These are phyloP conservation scores for Cladophialophora yegresii DNA, from an alignment of 2,329 filamentous ascomycete genomes.

Conservation along the genomic window DNA sequence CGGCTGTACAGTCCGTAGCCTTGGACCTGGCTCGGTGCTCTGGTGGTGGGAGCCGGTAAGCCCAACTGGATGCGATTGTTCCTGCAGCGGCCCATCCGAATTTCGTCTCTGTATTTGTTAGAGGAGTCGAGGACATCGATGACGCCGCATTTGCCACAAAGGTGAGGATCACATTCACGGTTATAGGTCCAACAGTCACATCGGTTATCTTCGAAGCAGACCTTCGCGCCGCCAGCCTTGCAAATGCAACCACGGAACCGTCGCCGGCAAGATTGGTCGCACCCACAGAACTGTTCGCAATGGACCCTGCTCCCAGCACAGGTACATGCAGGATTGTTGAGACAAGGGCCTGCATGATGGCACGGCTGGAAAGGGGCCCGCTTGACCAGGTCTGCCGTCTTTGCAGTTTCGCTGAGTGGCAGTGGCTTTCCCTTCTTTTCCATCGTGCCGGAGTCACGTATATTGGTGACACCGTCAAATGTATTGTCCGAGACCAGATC, in stretches of 20 bases:
- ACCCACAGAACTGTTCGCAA: conserved; percentile 37
- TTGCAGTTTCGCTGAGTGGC: conserved; percentile 26
- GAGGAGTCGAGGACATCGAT: conserved; percentile 67
- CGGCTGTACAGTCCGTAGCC: conserved; percentile 76
- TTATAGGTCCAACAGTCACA: conserved; percentile 73
- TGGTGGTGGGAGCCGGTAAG: conserved; percentile 63
- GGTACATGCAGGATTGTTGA: conserved; percentile 31
- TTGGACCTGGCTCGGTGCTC: conserved; percentile 64
- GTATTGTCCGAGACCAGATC: background rate
- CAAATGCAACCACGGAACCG: conserved; percentile 37
- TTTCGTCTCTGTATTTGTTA: conserved; percentile 62
- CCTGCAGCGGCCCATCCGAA: conserved; percentile 64
- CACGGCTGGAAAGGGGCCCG: conserved; percentile 36
- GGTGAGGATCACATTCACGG: conserved; percentile 76
- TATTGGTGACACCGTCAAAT: conserved; percentile 19
- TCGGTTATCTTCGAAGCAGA: conserved; percentile 34
- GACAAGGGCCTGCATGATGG: conserved; percentile 35
- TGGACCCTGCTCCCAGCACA: conserved; percentile 34
- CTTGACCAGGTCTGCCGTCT: conserved; percentile 28
- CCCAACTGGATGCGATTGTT: conserved; percentile 73
- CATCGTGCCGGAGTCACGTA: background rate
- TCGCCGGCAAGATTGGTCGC: conserved; percentile 34
- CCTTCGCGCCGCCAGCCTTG: conserved; percentile 25
- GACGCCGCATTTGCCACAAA: conserved; percentile 72
- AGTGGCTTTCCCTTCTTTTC: conserved; percentile 19